Evolutionary conservation across 1,139 yeast genomes (phyloP).

Genomic region (Spathaspora sp.): DNA sequence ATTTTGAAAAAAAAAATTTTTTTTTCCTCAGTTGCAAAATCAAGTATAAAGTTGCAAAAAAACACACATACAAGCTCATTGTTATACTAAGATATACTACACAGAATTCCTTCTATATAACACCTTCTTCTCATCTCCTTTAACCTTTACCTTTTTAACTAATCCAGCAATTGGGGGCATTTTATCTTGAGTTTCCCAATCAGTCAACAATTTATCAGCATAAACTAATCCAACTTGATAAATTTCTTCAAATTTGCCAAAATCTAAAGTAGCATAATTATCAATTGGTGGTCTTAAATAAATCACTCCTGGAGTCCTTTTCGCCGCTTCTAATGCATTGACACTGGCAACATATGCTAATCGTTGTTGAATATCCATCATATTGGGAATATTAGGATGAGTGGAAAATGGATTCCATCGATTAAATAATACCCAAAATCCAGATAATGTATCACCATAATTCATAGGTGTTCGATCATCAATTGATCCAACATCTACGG

Average conservation of each 20-base stretch:
- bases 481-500: slow-evolving; percentile 96
- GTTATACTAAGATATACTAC: too few species aligned
- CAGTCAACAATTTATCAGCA: slow-evolving; percentile 59
- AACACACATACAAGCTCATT: too few species aligned
- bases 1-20: neutral
- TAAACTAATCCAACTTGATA: slow-evolving; percentile 77
- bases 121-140: slow-evolving; percentile 18
- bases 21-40: neutral
- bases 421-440: slow-evolving; percentile 86
- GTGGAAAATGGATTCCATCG: slow-evolving; percentile 88
- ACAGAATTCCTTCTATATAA: slow-evolving; percentile 62
- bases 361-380: slow-evolving; percentile 93
- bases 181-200: slow-evolving; percentile 51
- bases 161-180: slow-evolving; percentile 67
- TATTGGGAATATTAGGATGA: slow-evolving; percentile 86
- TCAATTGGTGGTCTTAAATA: slow-evolving; percentile 95
- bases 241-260: slow-evolving; percentile 88
- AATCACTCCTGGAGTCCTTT: slow-evolving; percentile 80
- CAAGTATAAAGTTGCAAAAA: neutral
- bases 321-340: slow-evolving; percentile 86
- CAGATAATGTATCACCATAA: slow-evolving; percentile 92
- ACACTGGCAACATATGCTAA: slow-evolving; percentile 95
- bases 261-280: slow-evolving; percentile 85
- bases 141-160: slow-evolving; percentile 21
- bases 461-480: slow-evolving; percentile 90